Conservation (phyloP, 116 monocot genomes). For the Thalassia testudinum region DNA sequence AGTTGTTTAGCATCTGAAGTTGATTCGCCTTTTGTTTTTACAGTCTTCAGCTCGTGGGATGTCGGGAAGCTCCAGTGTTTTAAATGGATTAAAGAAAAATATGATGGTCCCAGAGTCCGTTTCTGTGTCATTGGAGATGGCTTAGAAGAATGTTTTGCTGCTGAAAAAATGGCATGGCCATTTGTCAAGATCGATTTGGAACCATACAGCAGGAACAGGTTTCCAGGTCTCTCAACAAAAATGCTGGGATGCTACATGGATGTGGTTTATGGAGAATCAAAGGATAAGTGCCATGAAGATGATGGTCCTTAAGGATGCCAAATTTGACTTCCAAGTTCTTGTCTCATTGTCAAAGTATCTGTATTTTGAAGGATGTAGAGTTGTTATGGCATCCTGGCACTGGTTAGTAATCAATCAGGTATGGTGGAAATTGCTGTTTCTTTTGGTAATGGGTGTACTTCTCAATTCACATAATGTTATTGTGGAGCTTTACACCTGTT, state of each 20-base stretch:
- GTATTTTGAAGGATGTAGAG: too few relatives aligned
- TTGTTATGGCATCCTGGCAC: too few relatives aligned
- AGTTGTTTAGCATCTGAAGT: background rate
- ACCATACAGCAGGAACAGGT: slow-evolving; percentile 41
- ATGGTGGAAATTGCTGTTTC: too few relatives aligned
- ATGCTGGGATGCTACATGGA: slow-evolving; percentile 10
- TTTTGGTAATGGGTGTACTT: too few relatives aligned
- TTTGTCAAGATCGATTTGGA: slow-evolving; percentile 61
- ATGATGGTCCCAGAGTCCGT: slow-evolving; percentile 26
- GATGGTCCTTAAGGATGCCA: too few relatives aligned
- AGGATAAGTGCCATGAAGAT: too few relatives aligned
- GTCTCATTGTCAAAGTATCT: too few relatives aligned
- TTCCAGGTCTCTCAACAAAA: slow-evolving; percentile 54
- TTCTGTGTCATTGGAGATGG: slow-evolving; percentile 97
- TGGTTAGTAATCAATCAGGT: too few relatives aligned
- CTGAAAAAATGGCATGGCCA: slow-evolving; percentile 69
- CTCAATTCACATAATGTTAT: too few relatives aligned
- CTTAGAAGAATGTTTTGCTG: slow-evolving; percentile 69
- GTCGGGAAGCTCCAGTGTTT: slow-evolving; percentile 84
- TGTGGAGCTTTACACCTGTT: too few relatives aligned
- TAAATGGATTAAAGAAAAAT: slow-evolving; percentile 68
- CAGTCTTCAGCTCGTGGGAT: slow-evolving; percentile 95
- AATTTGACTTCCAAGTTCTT: too few relatives aligned
- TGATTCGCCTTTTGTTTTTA: slow-evolving; percentile 1
- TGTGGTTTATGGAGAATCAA: too few relatives aligned